Conservation (phyloP, 208 protist genomes). For the Jaenimonas drosophilae region DNA sequence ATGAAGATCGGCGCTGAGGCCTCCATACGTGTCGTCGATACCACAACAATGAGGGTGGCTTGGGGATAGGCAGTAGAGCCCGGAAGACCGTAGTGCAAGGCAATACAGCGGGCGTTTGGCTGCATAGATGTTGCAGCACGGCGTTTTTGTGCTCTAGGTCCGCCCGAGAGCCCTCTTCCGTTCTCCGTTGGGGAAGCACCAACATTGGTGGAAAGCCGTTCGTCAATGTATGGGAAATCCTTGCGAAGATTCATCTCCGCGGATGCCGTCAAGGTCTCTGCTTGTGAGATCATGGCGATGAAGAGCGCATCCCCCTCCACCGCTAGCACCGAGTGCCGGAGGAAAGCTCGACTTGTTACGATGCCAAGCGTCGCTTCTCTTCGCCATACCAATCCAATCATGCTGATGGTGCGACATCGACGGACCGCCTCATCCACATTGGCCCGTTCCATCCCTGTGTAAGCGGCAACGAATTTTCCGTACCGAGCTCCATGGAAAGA, state of each 20-base stretch:
- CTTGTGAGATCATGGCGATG: constrained; percentile 35
- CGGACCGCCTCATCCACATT: too few relatives aligned
- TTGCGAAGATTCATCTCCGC: background rate
- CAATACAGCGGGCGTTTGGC: constrained; percentile 76
- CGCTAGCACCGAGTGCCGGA: constrained; percentile 65
- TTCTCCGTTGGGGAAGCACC: background rate
- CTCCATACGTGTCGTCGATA: constrained; percentile 44
- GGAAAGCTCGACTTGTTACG: constrained; percentile 14
- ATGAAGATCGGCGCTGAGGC: constrained; percentile 39
- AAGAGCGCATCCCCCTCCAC: constrained; percentile 83
- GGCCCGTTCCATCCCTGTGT: too few relatives aligned
- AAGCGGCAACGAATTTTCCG: too few relatives aligned
- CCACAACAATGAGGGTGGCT: constrained; percentile 56
- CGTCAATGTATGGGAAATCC: background rate
- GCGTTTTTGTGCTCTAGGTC: too few relatives aligned
- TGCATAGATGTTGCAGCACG: constrained; percentile 17
- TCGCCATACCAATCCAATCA: too few relatives aligned
- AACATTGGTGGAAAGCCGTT: background rate
- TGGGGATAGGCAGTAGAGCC: constrained; percentile 14
- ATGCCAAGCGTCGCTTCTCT: too few relatives aligned
- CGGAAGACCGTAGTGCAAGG: constrained; percentile 63
- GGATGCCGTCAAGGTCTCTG: constrained; percentile 13
- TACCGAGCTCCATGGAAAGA: too few relatives aligned
- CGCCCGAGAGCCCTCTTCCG: background rate
- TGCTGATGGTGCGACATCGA: too few relatives aligned